These are phyloP conservation scores for Mucor lusitanicus DNA, from an alignment of 371 early-diverging fungal species.

Conservation along the genomic window DNA sequence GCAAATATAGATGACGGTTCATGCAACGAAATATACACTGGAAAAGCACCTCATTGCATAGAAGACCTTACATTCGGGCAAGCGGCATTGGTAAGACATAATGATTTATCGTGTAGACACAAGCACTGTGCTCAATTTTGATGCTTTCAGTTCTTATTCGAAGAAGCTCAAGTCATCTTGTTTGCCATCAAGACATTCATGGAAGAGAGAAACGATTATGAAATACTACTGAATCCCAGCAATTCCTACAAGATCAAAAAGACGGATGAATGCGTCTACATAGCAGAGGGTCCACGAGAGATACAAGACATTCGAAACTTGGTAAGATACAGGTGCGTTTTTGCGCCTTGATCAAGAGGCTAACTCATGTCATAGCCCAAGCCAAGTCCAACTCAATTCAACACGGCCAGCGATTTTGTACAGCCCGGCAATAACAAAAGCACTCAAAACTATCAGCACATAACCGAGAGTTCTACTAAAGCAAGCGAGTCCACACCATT, in stretches of 20 bases:
- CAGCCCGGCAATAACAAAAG: not conserved
- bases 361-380: not conserved
- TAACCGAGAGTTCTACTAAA: not conserved
- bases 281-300: constrained; percentile 65
- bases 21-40: constrained; percentile 71
- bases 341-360: not conserved
- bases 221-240: constrained; percentile 69
- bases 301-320: constrained; percentile 46
- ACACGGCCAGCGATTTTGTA: not conserved
- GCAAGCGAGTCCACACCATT: not conserved
- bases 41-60: constrained; percentile 52
- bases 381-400: not conserved
- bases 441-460: not conserved
- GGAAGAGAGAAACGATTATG: constrained; percentile 19
- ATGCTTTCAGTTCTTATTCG: constrained; percentile 37
- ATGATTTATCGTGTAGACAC: too few species aligned
- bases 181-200: constrained; percentile 59
- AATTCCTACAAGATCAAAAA: constrained; percentile 53
- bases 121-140: too few species aligned
- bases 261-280: constrained; percentile 60
- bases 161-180: constrained; percentile 72
- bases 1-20: constrained; percentile 59
- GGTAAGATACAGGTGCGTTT: constrained; percentile 22
- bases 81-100: constrained; percentile 48
- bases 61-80: constrained; percentile 61